These are phyloP conservation scores for Cytospora leucostoma DNA, from an alignment of 2,329 filamentous ascomycete species.

Conservation along the genomic window DNA sequence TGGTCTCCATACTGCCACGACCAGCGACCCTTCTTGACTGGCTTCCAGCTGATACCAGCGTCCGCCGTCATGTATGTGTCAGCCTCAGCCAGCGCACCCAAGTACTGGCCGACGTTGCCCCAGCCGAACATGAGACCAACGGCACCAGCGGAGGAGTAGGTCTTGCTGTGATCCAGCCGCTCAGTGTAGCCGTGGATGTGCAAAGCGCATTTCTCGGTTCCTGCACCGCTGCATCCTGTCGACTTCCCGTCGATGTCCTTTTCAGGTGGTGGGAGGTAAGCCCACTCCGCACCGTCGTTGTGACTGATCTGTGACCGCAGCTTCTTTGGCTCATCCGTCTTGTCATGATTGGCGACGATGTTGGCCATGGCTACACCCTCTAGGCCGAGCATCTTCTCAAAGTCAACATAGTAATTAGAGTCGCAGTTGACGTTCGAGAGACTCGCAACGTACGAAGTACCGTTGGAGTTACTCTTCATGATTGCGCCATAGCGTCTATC, in stretches of 20 bases:
- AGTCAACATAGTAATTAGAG: conserved; percentile 78
- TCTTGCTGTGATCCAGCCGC: conserved; percentile 76
- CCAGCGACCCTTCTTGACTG: conserved; percentile 83
- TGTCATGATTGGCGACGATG: conserved; percentile 72
- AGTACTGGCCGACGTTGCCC: conserved; percentile 79
- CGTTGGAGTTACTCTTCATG: conserved; percentile 98
- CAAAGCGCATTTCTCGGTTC: conserved; percentile 69
- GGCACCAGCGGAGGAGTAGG: conserved; percentile 84
- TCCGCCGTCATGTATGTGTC: conserved; percentile 91
- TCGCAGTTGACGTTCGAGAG: conserved; percentile 81
- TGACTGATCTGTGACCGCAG: conserved; percentile 92
- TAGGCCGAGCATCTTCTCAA: conserved; percentile 90
- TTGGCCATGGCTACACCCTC: conserved; percentile 92
- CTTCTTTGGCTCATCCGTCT: conserved; percentile 70
- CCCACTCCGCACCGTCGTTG: conserved; percentile 92
- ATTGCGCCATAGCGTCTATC: conserved; percentile 79
- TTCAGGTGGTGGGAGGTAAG: conserved; percentile 69
- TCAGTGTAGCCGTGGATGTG: conserved; percentile 97
- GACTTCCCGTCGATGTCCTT: conserved; percentile 70
- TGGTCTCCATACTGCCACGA: conserved; percentile 96
- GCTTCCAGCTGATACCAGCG: conserved; percentile 85
- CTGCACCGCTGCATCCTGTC: conserved; percentile 66
- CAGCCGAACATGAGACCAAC: conserved; percentile 88
- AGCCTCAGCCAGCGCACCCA: conserved; percentile 68
- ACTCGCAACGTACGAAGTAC: conserved; percentile 89